Base-by-base conservation (phyloP, 805 yeast genomes). In the Kurtzmaniella cleridarum region DNA sequence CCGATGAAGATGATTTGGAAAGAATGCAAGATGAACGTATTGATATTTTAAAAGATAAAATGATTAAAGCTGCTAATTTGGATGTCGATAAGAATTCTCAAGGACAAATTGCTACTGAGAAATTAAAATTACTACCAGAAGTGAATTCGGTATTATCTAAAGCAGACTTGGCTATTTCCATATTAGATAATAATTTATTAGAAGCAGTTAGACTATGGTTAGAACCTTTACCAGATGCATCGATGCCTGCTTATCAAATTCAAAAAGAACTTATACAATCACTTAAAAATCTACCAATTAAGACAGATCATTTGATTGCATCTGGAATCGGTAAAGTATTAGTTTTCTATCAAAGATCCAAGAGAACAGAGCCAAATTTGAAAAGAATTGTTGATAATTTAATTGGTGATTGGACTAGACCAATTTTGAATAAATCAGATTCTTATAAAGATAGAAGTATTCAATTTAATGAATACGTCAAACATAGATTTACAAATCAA, bases 341-440 rank as follows among this genome's bases (percentile, higher is more conserved):
- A 50, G 73, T 91, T n/a, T 93, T 90, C 55, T 93, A 93, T 64
- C 96, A 91, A 55, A 78, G 89, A 54, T 81, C 93, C 26, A 84
- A 84, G 55, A 78, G 91, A 53, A 95, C 95, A 12, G 97, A 95
- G 61, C 84, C 88, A 27, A 70, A 76, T 32, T 75, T 93, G 56
- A 89, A 91, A 59, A 81, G 95, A 57, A 73, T 82, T 30, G 98
- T 96, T 5, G 98, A 93, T 55, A 80, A 80, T 56, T 69, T 93
- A 44, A 84, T 93, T 48, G 96, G 96, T 18, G 95, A 89, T 59
- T 93, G 99, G 99, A 91, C 97, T 7, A 78, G 98, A 64, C 98
- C 98, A 33, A 88, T 93, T 45, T 86, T 93, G 74, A 95, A 95
- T 49, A 83, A 95, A 44, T 83, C 95, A 3, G 98, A 91, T 62